These are phyloP conservation scores for Pythium grandisporangium DNA, from an alignment of 352 stramenopile species.

Conservation along the genomic window DNA sequence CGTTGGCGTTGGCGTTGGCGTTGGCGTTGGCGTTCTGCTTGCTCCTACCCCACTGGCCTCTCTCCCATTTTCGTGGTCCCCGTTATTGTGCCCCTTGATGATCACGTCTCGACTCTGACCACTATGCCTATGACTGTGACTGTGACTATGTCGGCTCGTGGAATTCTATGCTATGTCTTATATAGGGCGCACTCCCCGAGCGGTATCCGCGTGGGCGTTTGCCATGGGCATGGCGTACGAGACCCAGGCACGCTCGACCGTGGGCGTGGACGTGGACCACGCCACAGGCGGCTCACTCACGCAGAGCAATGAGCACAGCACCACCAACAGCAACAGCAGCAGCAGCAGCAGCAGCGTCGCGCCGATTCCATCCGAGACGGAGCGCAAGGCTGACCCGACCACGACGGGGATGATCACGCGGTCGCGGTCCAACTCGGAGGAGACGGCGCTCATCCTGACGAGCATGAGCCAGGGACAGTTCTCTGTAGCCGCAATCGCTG, in stretches of 20 bases:
- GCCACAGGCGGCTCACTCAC: background rate
- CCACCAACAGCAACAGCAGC: conserved; percentile 8
- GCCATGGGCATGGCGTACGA: conserved; percentile 60
- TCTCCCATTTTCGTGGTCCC: too few relatives aligned
- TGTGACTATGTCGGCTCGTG: background rate
- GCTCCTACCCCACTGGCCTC: too few relatives aligned
- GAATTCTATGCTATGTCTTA: background rate
- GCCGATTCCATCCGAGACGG: too few relatives aligned
- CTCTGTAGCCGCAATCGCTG: background rate
- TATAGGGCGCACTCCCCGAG: background rate
- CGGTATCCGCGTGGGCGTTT: background rate
- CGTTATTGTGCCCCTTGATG: conserved; percentile 12
- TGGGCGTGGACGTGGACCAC: conserved; percentile 1
- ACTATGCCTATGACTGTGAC: background rate
- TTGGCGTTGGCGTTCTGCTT: too few relatives aligned
- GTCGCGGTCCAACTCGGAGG: conserved; percentile 55
- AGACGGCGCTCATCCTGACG: conserved; percentile 83
- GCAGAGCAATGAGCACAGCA: conserved; percentile 2
- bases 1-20: too few relatives aligned
- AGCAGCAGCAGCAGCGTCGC: too few relatives aligned
- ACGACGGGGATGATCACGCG: too few relatives aligned
- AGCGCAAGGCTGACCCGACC: too few relatives aligned
- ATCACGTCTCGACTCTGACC: conserved; percentile 2
- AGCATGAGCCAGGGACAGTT: conserved; percentile 65
- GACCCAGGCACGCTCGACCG: background rate